Evolutionary conservation across 345 rosid species (phyloP), one percentile per base, ranked within the genome.

Genomic region (Eucalyptus cloeziana): DNA sequence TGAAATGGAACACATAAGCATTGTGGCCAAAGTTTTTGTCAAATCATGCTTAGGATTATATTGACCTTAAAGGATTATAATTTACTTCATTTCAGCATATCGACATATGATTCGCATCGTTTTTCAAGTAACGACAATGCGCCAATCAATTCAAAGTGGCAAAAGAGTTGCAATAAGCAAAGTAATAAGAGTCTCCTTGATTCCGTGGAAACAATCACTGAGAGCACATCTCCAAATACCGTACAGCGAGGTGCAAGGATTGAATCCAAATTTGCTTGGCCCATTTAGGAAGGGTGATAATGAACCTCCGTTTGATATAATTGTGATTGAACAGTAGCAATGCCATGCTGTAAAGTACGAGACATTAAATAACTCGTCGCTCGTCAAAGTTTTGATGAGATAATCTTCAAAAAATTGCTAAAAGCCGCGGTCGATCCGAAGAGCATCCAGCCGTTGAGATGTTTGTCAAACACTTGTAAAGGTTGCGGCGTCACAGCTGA

Each of bases 161-260:
- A 10, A 10, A 5, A 24, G 62, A 56, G 62, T 10, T 24, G 62
- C 30, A 4, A 24, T 56, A 24, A 56, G 1, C 0, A 10, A 1
- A 9, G 13, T 24, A 10, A 10, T 22, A 56, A 24, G 12, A 25
- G 62, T 24, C 62, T 4, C 1, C 58, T 52, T 1, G 2, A 3
- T 21, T 52, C 58, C 58, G 1, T 7, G 19, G 24, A 19, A 19
- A 52, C 24, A 52, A 7, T 52, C 4, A 7, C 58, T 52, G 3
- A 10, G 25, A 3, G n/a, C n/a, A 8, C 3, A 24, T 56, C 62
- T 56, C 30, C 27, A 24, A 10, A 24, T 56, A 0, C 58, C 58
- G 1, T 24, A 21, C 0, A 56, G 13, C 62, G 30, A 52, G 58
- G 25, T 2, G 62, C 62, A 56, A 56, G 30, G 30, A 56, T 56